Conservation (phyloP, 352 stramenopile species). For the Globisporangium splendens region DNA sequence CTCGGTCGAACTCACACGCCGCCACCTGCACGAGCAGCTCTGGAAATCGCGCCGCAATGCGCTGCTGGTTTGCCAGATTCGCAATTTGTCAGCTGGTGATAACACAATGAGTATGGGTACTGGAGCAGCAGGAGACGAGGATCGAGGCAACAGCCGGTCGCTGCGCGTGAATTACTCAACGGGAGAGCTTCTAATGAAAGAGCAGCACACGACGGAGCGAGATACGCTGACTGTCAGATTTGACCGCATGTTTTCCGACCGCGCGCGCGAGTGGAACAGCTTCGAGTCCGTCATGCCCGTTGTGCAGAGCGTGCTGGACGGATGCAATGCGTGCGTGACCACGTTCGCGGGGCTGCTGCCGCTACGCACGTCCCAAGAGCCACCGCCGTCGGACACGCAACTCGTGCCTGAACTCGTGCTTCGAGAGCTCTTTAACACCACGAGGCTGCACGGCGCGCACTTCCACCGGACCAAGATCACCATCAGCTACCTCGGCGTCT, state of each 20-base stretch:
- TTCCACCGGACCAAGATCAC: constrained; percentile 58
- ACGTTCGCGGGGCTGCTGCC: constrained; percentile 44
- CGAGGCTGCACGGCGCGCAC: constrained; percentile 27
- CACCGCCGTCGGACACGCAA: constrained; percentile 5
- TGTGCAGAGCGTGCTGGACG: constrained; percentile 64
- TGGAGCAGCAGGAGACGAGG: background rate
- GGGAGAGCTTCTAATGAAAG: constrained; percentile 43
- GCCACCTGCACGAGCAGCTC: constrained; percentile 70
- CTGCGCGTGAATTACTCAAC: constrained; percentile 58
- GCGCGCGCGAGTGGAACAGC: constrained; percentile 50
- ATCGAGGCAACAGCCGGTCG: background rate
- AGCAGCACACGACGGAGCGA: constrained; percentile 17
- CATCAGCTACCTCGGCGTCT: constrained; percentile 90
- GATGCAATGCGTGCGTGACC: constrained; percentile 61
- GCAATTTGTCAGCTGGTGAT: constrained; percentile 19
- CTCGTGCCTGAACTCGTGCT: constrained; percentile 42
- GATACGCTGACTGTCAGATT: constrained; percentile 45
- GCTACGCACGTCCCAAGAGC: constrained; percentile 16
- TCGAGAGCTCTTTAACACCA: constrained; percentile 41
- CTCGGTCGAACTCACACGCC: constrained; percentile 37
- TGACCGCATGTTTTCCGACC: constrained; percentile 63
- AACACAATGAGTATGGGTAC: too few relatives aligned
- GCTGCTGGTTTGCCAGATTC: constrained; percentile 61
- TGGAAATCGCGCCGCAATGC: constrained; percentile 56
- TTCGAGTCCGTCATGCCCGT: constrained; percentile 57